Evolutionary conservation across 495 filamentous ascomycete species (phyloP), one percentile per base, ranked within the genome.

Genomic region (Letharia lupina): DNA sequence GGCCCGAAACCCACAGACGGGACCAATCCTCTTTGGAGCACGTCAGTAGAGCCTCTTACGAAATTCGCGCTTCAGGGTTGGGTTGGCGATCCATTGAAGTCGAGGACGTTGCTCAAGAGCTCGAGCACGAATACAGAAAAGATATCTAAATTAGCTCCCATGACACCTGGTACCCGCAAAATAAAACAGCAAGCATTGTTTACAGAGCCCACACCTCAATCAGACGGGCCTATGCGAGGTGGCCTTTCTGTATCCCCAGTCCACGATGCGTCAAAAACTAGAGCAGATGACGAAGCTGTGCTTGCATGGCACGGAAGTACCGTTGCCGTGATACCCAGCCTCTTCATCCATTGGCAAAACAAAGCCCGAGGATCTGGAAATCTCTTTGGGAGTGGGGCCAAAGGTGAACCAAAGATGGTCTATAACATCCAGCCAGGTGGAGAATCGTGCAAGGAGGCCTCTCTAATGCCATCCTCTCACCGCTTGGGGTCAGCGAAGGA

Each of bases 131-230:
- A 57, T 65, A 70, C 11, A 60, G 72, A 76, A 77, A 42, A 75
- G 76, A 72, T 76, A 59, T 77, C 84, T 8, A 85, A 81, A 67
- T 87, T 96, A 61, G 88, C 86, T 2, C 91, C 91, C 0, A 90
- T 92, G 87, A 95, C 91, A 9, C 91, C 91, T 4, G 86, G 89
- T 44, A 91, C 91, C 4, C 82, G 90, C 61, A 86, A 86, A 18
- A 68, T 81, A 2, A 81, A 79, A 23, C 78, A 87, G 70, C 82
- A 85, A 63, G 77, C 74, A 1, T 74, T 87, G 10, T 80, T 87
- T 61, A 79, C 78, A 57, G 82, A 82, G 16, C 71, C 75, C 8
- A 59, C 70, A 6, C 67, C 70, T 62, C 73, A 62, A 16, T 61
- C 66, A 20, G 65, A 75, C 23, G 76, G 67, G 44, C 75, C 75